phyloP scores from a whole-genome alignment of 164 flowering plant species.

The Taxillus chinensis region DNA sequence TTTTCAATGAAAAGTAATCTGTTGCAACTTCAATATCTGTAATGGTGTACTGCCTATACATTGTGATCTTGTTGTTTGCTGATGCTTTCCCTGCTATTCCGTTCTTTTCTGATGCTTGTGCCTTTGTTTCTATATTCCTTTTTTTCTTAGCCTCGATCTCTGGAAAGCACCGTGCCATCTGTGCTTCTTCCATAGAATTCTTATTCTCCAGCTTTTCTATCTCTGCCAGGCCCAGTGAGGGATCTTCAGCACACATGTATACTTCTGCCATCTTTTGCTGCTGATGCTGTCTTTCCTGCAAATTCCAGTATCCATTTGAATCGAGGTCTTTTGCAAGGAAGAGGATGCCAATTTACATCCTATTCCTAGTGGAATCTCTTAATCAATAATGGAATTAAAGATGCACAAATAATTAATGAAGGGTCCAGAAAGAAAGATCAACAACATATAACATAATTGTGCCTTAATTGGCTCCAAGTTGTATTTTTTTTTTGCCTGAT shows the following conservation, averaged over 20 bases:
- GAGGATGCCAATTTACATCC: too few species aligned
- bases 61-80: conserved; percentile 4
- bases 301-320: neutral
- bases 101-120: conserved; percentile 23
- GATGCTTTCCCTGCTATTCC: conserved; percentile 12
- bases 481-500: too few species aligned
- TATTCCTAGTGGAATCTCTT: neutral
- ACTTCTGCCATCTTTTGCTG: conserved; percentile 13
- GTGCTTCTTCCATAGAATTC: conserved; percentile 30
- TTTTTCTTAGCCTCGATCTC: conserved; percentile 38
- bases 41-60: conserved; percentile 41
- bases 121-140: conserved; percentile 25
- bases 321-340: too few species aligned
- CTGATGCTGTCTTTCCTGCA: conserved; percentile 17
- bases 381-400: too few species aligned
- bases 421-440: neutral
- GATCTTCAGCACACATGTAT: conserved; percentile 19
- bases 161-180: conserved; percentile 23
- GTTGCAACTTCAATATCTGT: conserved; percentile 64
- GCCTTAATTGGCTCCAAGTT: too few species aligned
- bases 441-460: too few species aligned
- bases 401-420: neutral
- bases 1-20: conserved; percentile 40
- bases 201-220: conserved; percentile 26
- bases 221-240: conserved; percentile 17